Conservation (phyloP, 2,329 filamentous ascomycete species). For the Fusarium abutilonis region DNA sequence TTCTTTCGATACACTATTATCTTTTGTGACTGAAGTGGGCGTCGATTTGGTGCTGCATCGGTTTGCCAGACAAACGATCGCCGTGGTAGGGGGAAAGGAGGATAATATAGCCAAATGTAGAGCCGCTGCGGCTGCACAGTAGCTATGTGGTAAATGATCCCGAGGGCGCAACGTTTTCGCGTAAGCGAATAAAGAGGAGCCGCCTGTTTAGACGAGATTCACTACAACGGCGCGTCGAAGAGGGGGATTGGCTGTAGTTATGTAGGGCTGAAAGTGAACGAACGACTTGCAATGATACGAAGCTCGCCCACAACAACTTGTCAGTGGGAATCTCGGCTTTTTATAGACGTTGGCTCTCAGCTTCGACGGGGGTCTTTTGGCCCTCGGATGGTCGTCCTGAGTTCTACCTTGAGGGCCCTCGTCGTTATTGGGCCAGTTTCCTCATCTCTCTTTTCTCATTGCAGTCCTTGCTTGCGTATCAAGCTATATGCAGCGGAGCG, state of each 20-base stretch:
- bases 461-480: slow-evolving; percentile 21
- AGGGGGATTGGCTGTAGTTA: slow-evolving; percentile 18
- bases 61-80: neutral
- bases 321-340: slow-evolving; percentile 38
- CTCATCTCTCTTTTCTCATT: slow-evolving; percentile 39
- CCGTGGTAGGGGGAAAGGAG: slow-evolving; percentile 1
- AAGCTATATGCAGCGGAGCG: slow-evolving; percentile 20
- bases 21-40: neutral
- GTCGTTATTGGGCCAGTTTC: slow-evolving; percentile 28
- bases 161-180: neutral
- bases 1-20: too few relatives aligned
- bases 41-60: neutral
- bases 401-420: slow-evolving; percentile 12
- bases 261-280: slow-evolving; percentile 39
- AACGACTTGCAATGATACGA: slow-evolving; percentile 21
- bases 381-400: slow-evolving; percentile 12
- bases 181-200: slow-evolving; percentile 1
- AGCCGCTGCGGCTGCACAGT: neutral
- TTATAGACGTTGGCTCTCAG: slow-evolving; percentile 33
- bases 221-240: neutral
- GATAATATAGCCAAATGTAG: slow-evolving; percentile 5
- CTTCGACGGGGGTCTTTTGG: slow-evolving; percentile 17
- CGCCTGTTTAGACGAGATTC: slow-evolving; percentile 6
- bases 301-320: slow-evolving; percentile 12
- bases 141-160: neutral